Conservation (phyloP, 1,284 basidiomycete species). For the Cryptococcus deneoformans region DNA sequence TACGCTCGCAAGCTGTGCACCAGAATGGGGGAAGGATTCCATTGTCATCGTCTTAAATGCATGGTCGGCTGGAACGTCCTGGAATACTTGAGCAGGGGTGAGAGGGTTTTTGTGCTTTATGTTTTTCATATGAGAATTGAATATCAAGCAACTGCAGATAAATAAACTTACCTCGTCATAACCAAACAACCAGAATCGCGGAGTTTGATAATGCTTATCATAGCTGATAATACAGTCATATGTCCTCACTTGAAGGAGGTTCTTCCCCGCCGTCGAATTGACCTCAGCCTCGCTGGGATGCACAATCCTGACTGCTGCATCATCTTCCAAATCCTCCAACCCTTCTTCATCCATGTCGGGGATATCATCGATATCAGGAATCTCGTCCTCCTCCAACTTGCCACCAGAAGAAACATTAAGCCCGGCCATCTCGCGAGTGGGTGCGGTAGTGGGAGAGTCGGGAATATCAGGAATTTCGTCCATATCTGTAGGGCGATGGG, state of each 20-base stretch:
- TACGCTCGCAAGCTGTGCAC: conserved; percentile 81
- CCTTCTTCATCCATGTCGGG: conserved; percentile 85
- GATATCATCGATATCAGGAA: conserved; percentile 83
- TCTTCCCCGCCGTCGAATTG: conserved; percentile 57
- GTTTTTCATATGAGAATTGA: neutral
- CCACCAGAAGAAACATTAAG: conserved; percentile 41
- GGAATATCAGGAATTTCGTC: conserved; percentile 48
- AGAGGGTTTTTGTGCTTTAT: conserved; percentile 77
- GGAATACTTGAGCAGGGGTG: conserved; percentile 87
- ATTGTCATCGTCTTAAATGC: conserved; percentile 99
- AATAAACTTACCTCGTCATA: conserved; percentile 76
- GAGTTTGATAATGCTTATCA: conserved; percentile 98
- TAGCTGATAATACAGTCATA: conserved; percentile 99
- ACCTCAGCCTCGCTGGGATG: conserved; percentile 50
- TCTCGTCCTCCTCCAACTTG: conserved; percentile 54
- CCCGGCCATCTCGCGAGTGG: conserved; percentile 51
- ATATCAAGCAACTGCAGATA: conserved; percentile 4
- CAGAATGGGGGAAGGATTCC: conserved; percentile 92
- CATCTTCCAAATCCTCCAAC: conserved; percentile 69
- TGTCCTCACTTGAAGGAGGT: conserved; percentile 90
- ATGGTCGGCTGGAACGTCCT: conserved; percentile 96
- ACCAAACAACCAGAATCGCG: conserved; percentile 89
- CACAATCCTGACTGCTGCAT: conserved; percentile 54
- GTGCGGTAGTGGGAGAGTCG: conserved; percentile 34
- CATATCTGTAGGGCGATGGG: conserved; percentile 24